Evolutionary conservation across 2,329 filamentous ascomycete species (phyloP).

Genomic region (Penicillium sp.): DNA sequence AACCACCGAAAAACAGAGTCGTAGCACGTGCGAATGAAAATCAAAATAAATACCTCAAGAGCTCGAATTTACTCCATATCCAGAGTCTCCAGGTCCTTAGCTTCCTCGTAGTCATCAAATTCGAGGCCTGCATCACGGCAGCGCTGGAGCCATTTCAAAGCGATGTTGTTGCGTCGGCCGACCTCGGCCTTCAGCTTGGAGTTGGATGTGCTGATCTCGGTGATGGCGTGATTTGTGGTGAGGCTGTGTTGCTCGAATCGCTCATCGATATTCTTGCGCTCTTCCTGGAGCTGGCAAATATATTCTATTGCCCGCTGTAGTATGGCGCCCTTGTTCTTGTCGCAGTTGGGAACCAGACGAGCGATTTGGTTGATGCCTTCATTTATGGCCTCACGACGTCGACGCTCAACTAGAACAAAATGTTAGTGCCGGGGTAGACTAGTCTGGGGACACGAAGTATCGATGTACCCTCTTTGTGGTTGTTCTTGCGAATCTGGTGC

Average conservation of each 20-base stretch:
- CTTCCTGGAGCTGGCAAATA: constrained; percentile 74
- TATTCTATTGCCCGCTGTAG: constrained; percentile 90
- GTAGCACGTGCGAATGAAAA: constrained; percentile 26
- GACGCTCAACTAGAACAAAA: constrained; percentile 73
- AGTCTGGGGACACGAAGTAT: background rate
- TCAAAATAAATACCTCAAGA: background rate
- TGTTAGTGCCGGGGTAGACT: background rate
- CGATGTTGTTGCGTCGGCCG: constrained; percentile 76
- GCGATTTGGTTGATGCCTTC: constrained; percentile 98
- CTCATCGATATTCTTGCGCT: constrained; percentile 44
- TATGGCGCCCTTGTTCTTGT: constrained; percentile 99
- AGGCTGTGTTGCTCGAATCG: constrained; percentile 47
- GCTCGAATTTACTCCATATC: constrained; percentile 33
- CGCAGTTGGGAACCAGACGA: constrained; percentile 95
- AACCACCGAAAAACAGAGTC: constrained; percentile 22
- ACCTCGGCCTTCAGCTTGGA: constrained; percentile 94
- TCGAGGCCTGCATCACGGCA: constrained; percentile 49
- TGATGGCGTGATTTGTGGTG: constrained; percentile 53
- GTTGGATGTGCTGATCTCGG: constrained; percentile 90
- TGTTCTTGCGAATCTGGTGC: constrained; percentile 96
- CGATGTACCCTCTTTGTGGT: constrained; percentile 92
- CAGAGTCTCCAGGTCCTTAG: constrained; percentile 41
- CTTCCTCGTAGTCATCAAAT: constrained; percentile 51
- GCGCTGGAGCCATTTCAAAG: constrained; percentile 48
- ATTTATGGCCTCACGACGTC: constrained; percentile 96